Percentiles rank a stretch among this genome's conserved stretches.
These are phyloP conservation scores for Candida frijolesensis DNA, from an alignment of 1,139 yeast species.

Conservation along the genomic window DNA sequence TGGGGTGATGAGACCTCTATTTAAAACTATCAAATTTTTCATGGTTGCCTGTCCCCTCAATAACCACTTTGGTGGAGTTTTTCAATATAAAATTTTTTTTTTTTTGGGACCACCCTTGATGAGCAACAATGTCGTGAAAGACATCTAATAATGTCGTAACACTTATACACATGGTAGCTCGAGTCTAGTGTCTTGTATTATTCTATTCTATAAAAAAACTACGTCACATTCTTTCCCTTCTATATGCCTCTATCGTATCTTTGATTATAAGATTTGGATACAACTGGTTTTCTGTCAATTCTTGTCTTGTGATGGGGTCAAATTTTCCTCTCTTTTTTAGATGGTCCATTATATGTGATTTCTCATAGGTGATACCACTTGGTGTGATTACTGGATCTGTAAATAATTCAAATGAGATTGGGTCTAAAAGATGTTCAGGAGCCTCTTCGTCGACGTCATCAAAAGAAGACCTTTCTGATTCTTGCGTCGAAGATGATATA, in stretches of 20 bases:
- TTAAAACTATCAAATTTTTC: conserved; percentile 62
- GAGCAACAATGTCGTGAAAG: conserved; percentile 2
- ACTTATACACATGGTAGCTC: conserved; percentile 1
- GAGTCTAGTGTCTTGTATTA: too few relatives aligned
- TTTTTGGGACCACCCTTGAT: conserved; percentile 1
- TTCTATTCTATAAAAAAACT: not conserved
- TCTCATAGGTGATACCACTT: conserved; percentile 52
- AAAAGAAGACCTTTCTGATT: conserved; percentile 4
- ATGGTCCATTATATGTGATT: conserved; percentile 21
- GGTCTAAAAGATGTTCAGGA: conserved; percentile 49
- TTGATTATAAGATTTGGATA: conserved; percentile 47
- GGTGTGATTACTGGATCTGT: conserved; percentile 52
- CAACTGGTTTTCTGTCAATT: conserved; percentile 37
- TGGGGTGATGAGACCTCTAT: conserved; percentile 55
- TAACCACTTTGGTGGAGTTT: not conserved
- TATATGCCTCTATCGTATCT: conserved; percentile 38
- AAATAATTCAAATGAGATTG: conserved; percentile 48
- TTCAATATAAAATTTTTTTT: not conserved
- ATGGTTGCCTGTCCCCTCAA: conserved; percentile 24
- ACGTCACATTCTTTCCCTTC: conserved; percentile 2
- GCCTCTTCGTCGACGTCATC: conserved; percentile 25
- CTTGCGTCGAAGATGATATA: conserved; percentile 3
- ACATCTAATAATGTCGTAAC: not conserved
- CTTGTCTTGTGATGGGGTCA: conserved; percentile 31
- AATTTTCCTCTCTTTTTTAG: conserved; percentile 18